Evolutionary conservation across 1,284 basidiomycete genomes (phyloP), one percentile per base, ranked within the genome.

Genomic region (Ustilago nuda): DNA sequence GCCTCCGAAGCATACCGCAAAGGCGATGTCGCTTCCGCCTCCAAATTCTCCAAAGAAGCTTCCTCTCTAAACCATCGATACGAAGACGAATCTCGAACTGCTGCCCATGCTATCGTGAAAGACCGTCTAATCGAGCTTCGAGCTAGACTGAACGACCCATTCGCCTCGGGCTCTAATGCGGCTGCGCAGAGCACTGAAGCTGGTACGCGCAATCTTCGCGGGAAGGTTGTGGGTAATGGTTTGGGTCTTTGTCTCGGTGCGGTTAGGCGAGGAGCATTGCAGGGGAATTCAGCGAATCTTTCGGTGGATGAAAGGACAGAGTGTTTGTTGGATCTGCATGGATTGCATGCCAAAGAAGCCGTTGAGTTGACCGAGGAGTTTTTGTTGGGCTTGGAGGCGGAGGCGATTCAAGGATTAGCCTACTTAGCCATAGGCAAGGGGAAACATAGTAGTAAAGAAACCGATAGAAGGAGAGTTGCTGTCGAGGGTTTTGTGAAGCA

Each of bases 1-100:
- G 96, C 96, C 5, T 94, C 96, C 1, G 94, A 98, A 83, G 94
- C 95, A 2, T 98, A 94, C 92, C 89, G 94, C 52, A 90, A 93
- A 12, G 95, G 95, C 4, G 95, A 99, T 78, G 95, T 95, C 3
- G 94, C 94, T 0, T 92, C 93, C 0, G 96, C 96, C 27, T 96
- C 97, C 86, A 89, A 94, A 54, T 98, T 95, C 87, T 94, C 92
- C 78, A 88, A 93, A 45, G 95, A 98, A 84, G 96, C 95, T 4
- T 94, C 96, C 80, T 93, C 94, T 51, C 87, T 98, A 68, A 98
- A 98, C 83, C 90, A 90, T 45, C 92, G 93, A 86, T 96, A 98
- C 92, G 89, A 88, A 37, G 94, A 97, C 87, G 93, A 93, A 89
- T 90, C 89, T 19, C 90, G 90, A 54, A 93, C 94, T 2, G 95